Percentiles rank a stretch among this genome's conserved stretches.
Conservation (phyloP, 2,329 filamentous ascomycete genomes). For the Zymoseptoria passerinii region DNA sequence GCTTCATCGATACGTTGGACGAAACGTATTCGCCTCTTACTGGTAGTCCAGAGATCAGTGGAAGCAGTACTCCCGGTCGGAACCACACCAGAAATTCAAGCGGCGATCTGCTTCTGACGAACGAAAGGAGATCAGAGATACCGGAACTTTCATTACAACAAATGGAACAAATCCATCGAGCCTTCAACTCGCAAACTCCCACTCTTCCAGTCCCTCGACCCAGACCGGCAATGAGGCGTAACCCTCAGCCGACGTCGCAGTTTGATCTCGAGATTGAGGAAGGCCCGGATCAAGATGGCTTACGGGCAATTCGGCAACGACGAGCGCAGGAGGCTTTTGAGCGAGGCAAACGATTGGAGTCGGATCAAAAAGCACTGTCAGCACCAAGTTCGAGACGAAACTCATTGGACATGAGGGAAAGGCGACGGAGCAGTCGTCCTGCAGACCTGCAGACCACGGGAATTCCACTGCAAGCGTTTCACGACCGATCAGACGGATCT, state of each 20-base stretch:
- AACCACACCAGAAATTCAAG: slow-evolving; percentile 10
- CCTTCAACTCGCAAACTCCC: slow-evolving; percentile 14
- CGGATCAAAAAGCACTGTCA: slow-evolving; percentile 22
- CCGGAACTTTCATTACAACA: slow-evolving; percentile 26
- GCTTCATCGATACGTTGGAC: slow-evolving; percentile 10
- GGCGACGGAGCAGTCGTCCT: slow-evolving; percentile 3
- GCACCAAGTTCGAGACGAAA: slow-evolving; percentile 23
- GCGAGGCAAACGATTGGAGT: slow-evolving; percentile 28
- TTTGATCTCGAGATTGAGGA: slow-evolving; percentile 17
- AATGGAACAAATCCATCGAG: slow-evolving; percentile 23
- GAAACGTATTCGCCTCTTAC: slow-evolving; percentile 9
- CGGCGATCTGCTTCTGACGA: slow-evolving; percentile 12
- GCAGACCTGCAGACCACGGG: slow-evolving; percentile 15
- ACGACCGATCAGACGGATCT: slow-evolving; percentile 20
- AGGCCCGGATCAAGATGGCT: slow-evolving; percentile 17
- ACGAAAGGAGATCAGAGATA: slow-evolving; percentile 20
- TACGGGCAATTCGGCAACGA: slow-evolving; percentile 15
- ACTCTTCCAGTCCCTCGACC: slow-evolving; percentile 20
- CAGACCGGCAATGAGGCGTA: slow-evolving; percentile 23
- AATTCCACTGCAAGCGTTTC: slow-evolving; percentile 23
- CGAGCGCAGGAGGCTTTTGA: slow-evolving; percentile 28
- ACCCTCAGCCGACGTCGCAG: slow-evolving; percentile 9
- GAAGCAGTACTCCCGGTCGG: slow-evolving; percentile 12
- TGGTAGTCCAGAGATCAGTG: slow-evolving; percentile 12
- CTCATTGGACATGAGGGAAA: slow-evolving; percentile 17